Percentiles rank a stretch among this genome's conserved stretches.
phyloP scores from a whole-genome alignment of 192 early-diverging fungal genomes.

The Entrophospora sp. region DNA sequence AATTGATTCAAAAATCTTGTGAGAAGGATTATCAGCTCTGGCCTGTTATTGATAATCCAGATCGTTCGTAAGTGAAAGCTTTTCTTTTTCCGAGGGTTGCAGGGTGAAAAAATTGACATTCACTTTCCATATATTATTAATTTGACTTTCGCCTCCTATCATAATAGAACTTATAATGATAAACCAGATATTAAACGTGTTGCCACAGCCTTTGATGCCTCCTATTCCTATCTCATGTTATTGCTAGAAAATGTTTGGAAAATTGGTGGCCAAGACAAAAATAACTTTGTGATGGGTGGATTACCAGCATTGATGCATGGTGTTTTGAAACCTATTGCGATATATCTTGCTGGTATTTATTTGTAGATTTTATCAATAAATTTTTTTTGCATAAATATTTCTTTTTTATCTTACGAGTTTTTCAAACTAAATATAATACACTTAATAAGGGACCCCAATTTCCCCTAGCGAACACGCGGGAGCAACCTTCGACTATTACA shows the following conservation, averaged over 20 bases:
- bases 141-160: too few species aligned
- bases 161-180: too few species aligned
- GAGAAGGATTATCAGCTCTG: neutral
- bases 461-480: neutral
- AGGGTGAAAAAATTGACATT: too few species aligned
- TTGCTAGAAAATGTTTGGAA: neutral
- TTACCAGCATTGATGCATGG: conserved; percentile 3
- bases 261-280: neutral
- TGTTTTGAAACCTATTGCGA: conserved; percentile 2
- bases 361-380: neutral
- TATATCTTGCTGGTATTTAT: conserved; percentile 3
- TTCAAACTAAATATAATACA: too few species aligned
- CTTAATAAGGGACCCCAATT: neutral
- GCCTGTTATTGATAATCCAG: neutral
- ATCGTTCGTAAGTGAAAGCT: neutral
- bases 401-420: neutral
- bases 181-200: neutral
- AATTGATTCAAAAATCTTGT: neutral
- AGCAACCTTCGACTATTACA: neutral
- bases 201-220: neutral
- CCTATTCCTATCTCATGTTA: conserved; percentile 5
- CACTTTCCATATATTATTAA: too few species aligned
- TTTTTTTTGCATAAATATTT: neutral
- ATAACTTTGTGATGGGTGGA: neutral
- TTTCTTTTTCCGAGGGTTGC: neutral